phyloP scores from a whole-genome alignment of 2,329 filamentous ascomycete species.

The Helotiales sp. region DNA sequence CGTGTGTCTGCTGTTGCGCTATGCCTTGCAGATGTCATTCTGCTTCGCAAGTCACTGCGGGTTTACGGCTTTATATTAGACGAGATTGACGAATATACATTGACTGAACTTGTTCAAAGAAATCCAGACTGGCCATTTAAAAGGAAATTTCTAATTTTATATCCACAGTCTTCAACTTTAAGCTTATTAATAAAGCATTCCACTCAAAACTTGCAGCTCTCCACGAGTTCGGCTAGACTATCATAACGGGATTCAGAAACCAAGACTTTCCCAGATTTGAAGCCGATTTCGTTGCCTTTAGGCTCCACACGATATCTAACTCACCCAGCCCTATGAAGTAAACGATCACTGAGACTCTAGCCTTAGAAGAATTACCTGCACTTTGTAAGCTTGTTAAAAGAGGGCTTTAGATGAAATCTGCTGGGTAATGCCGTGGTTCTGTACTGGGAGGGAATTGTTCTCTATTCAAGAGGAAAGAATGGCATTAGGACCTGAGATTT shows the following conservation, averaged over 20 bases:
- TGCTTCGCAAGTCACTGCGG: background rate
- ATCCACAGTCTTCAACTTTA: background rate
- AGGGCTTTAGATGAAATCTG: slow-evolving; percentile 15
- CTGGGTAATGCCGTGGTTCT: slow-evolving; percentile 19
- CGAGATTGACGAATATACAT: background rate
- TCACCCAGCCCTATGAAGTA: background rate
- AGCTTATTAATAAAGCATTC: background rate
- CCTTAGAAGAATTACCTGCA: background rate
- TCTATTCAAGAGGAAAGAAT: background rate
- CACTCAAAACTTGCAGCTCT: background rate
- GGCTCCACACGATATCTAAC: slow-evolving; percentile 7
- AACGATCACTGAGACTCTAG: background rate
- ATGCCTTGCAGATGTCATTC: background rate
- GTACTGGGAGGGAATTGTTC: slow-evolving; percentile 14
- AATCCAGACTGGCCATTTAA: background rate
- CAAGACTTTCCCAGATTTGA: background rate
- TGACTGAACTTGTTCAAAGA: background rate
- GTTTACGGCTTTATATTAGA: slow-evolving; percentile 17
- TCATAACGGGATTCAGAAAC: slow-evolving; percentile 14
- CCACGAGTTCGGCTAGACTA: slow-evolving; percentile 11
- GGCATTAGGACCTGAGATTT: slow-evolving; percentile 3
- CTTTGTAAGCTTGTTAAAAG: background rate
- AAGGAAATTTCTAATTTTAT: slow-evolving; percentile 5
- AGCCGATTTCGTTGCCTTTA: slow-evolving; percentile 13
- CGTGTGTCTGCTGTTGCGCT: background rate